These are phyloP conservation scores for Peronospora belbahrii DNA, from an alignment of 352 stramenopile genomes.

Conservation along the genomic window DNA sequence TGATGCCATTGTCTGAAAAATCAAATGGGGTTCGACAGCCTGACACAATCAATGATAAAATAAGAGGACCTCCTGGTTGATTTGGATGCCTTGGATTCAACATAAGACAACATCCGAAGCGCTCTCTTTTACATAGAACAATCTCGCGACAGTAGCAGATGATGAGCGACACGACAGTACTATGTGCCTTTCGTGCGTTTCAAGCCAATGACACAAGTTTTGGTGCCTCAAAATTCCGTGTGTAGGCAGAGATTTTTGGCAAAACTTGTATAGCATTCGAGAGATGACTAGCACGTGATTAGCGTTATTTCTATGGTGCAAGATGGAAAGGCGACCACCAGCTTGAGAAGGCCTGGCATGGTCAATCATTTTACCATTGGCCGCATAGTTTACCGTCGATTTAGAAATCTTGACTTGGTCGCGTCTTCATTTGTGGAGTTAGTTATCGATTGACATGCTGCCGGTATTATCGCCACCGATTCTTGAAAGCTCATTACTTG, in stretches of 20 bases:
- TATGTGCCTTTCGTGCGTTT: neutral
- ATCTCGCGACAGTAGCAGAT: too few species aligned
- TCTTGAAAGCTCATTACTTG: slow-evolving; percentile 12
- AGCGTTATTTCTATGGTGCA: slow-evolving; percentile 13
- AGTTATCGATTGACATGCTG: slow-evolving; percentile 8
- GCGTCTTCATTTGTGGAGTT: slow-evolving; percentile 9
- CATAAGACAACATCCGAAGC: too few species aligned
- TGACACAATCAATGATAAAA: too few species aligned
- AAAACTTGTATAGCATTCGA: neutral
- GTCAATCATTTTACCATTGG: slow-evolving; percentile 13
- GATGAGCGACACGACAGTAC: too few species aligned
- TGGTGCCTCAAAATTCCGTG: neutral
- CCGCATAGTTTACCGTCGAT: neutral
- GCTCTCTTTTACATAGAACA: too few species aligned
- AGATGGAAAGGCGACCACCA: slow-evolving; percentile 12
- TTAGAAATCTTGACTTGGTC: neutral
- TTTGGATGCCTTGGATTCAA: too few species aligned
- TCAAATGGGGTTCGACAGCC: too few species aligned
- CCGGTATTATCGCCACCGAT: slow-evolving; percentile 20
- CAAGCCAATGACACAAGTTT: neutral
- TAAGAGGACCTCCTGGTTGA: too few species aligned
- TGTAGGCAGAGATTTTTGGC: too few species aligned
- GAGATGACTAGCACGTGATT: slow-evolving; percentile 4
- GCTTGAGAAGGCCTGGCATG: neutral
- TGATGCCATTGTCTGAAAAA: too few species aligned